Base-by-base conservation (phyloP, 1,284 basidiomycete species). In the Leccinum pallidistipes region DNA sequence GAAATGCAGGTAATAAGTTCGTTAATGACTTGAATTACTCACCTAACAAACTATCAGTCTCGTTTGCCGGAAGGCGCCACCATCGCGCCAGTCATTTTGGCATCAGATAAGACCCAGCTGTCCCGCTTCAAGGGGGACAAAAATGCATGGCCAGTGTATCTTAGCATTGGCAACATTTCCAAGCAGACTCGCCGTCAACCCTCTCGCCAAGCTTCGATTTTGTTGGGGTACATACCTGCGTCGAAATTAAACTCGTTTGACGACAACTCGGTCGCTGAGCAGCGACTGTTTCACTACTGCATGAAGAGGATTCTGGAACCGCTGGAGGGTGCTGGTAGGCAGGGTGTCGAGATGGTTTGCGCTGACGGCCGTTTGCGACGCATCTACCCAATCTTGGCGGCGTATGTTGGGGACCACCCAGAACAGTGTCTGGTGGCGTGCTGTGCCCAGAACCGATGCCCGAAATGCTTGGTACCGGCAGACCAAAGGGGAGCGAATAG, bases 331-430 rank as follows among this genome's bases (percentile, higher is more conserved):
- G 51, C 51, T 1, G 29, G 51, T 1, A 7, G n/a, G 9, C 18
- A 52, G 16, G 51, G 51, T 5, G 31, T 52, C 8, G 51, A 52
- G n/a, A 52, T 52, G 51, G 31, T 52, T 18, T 52, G 29, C n/a
- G 51, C 31, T 18, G 51, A 52, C 32, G 51, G 51, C 8, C n/a
- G 4, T n/a, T 10, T 38, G 3, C 34, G 14, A 8, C 27, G 16
- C 5, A 57, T 69, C 52, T 69, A 51, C 43, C 70, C 68, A 2
- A 61, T 74, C 9, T 57, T 75, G 2, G 69, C 66, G 8, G 51
- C 51, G 16, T 52, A 32, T 3, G 18, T 52, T 2, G 51, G 51
- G n/a, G 51, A 52, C 18, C 51, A 52, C n/a, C 51, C 51, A 11
- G 51, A 52, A 16, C 51, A 52, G 51, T 52, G 51, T 18, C 51